phyloP scores from a whole-genome alignment of 2,329 filamentous ascomycete genomes.

The Madurella fahalii region DNA sequence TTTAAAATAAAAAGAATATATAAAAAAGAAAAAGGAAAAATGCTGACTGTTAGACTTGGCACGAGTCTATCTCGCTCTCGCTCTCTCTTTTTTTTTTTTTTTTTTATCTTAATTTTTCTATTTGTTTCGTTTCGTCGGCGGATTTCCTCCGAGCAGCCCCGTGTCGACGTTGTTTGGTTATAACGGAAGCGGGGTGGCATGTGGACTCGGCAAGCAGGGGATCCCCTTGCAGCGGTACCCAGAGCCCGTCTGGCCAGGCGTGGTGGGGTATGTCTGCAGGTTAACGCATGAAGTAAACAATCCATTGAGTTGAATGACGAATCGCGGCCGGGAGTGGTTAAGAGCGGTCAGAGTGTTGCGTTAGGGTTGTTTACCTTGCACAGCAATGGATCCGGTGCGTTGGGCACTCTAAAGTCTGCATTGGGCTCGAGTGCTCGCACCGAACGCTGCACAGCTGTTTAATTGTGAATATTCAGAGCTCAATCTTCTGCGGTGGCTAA shows the following conservation, averaged over 20 bases:
- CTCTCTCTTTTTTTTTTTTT: no score
- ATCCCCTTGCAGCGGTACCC: no score
- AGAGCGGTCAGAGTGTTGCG: slow-evolving; percentile 6
- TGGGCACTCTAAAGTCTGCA: background rate
- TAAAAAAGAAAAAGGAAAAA: no score
- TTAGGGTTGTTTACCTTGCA: slow-evolving; percentile 9
- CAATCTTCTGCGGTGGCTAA: slow-evolving; percentile 5
- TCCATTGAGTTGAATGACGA: slow-evolving; percentile 18
- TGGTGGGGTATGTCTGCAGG: slow-evolving; percentile 18
- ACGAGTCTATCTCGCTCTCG: no score
- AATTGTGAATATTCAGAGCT: background rate
- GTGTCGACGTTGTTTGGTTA: no score
- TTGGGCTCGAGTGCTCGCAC: background rate
- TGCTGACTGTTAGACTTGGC: no score
- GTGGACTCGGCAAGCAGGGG: no score
- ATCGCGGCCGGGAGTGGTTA: background rate
- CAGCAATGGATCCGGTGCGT: background rate
- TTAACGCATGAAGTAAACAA: slow-evolving; percentile 24
- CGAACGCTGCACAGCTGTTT: background rate
- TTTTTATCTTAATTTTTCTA: no score
- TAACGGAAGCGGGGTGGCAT: no score
- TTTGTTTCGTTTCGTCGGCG: no score
- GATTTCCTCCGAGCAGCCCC: no score
- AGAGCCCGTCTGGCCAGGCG: background rate
- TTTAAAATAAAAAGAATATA: no score